Evolutionary conservation across 1,284 basidiomycete species (phyloP), one percentile per base, ranked within the genome.

Genomic region (Cryptococcus sp.): DNA sequence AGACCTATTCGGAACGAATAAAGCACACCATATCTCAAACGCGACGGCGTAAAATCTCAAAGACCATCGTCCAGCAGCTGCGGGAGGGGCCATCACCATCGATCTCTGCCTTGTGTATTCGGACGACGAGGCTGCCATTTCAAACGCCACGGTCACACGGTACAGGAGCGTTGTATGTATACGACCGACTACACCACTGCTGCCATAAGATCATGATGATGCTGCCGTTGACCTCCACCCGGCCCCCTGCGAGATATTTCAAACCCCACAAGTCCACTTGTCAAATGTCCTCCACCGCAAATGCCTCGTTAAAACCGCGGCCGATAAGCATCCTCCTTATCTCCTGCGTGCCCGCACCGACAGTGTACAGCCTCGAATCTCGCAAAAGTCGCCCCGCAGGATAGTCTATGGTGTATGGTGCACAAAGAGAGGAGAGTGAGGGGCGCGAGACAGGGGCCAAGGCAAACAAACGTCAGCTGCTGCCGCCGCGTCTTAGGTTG

Each of bases 271-370:
- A 4, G 5, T 4, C 28, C 28, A 5, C 9, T 9, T 33, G 5
- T 43, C 40, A 21, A 7, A 21, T 43, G 18, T n/a, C 9, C 40
- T 8, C 40, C 40, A 4, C 15, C 40, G 59, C 53, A 46, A 70
- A 71, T 3, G 59, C 82, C 57, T 86, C 81, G 71, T 93, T 94
- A 78, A 94, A 91, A 71, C 90, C 89, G 60, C 90, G 81, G 23
- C 91, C 91, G 59, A 93, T 93, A 59, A 93, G 79, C 88, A 92
- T 92, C 59, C 91, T 82, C 61, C 91, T 80, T 59, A 93, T 91
- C 79, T 94, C 91, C 75, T 93, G 89, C 15, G 91, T 92, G 13
- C 91, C 91, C 16, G 91, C 91, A 24, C 91, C 91, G 56, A 95
- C 91, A 18, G 89, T 86, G 71, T 95, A 95, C 46, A 95, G 76